Evolutionary conservation across 345 rosid species (phyloP).

Genomic region (Brassica carinata): DNA sequence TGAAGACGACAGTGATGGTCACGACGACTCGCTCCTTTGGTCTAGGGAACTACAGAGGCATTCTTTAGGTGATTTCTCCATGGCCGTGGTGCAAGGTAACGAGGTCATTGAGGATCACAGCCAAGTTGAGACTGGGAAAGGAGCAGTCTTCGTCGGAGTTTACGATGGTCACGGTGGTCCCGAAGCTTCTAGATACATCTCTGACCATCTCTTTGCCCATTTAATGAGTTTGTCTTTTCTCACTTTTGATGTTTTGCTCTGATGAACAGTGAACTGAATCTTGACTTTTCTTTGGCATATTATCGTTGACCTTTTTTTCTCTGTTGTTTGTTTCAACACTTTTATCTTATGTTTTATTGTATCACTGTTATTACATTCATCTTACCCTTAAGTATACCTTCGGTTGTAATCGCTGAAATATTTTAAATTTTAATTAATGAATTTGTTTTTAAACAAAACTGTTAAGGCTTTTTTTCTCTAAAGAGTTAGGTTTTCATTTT

Average conservation of each 20-base stretch:
- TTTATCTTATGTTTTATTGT: no score
- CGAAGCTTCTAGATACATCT: constrained; percentile 81
- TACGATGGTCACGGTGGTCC: constrained; percentile 99
- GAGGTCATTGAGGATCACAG: constrained; percentile 85
- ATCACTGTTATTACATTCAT: no score
- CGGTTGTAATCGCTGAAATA: no score
- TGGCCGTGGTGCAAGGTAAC: constrained; percentile 84
- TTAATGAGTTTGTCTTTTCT: constrained; percentile 59
- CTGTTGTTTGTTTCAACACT: background rate
- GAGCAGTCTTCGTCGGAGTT: constrained; percentile 80
- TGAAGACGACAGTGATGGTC: constrained; percentile 18
- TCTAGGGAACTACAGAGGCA: constrained; percentile 76
- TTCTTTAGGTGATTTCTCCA: constrained; percentile 81
- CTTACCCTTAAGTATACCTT: no score
- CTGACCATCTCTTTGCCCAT: constrained; percentile 76
- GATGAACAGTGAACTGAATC: constrained; percentile 30
- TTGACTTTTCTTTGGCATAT: constrained; percentile 14
- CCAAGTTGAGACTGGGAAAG: constrained; percentile 74
- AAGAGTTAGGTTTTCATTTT: no score
- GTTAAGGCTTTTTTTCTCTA: no score
- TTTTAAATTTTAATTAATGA: no score
- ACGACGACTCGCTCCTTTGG: constrained; percentile 64
- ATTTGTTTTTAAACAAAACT: no score
- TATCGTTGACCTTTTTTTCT: background rate
- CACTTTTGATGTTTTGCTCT: constrained; percentile 11